A percentile compares a stretch with the other conserved stretches of the same genome.
phyloP scores from a whole-genome alignment of 2,329 filamentous ascomycete genomes.

The Alternaria angustiovoidea region DNA sequence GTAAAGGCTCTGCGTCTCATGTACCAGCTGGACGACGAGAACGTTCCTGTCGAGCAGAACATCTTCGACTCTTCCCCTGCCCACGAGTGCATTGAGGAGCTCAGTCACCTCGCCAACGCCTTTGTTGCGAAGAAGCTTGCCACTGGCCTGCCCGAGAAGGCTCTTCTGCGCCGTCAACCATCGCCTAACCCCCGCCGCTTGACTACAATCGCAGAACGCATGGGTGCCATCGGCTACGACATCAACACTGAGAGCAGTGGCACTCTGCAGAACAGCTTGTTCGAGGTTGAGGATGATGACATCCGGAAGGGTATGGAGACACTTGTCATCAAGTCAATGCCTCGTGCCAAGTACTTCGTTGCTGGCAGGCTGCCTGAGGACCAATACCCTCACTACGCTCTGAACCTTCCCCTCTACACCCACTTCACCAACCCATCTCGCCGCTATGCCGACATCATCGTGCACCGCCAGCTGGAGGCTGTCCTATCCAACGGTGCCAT shows the following conservation, averaged over 20 bases:
- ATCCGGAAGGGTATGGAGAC: slow-evolving; percentile 98
- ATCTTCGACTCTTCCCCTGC: slow-evolving; percentile 91
- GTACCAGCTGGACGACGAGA: slow-evolving; percentile 96
- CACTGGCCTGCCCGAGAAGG: slow-evolving; percentile 85
- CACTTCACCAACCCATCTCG: slow-evolving; percentile 97
- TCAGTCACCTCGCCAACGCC: slow-evolving; percentile 91
- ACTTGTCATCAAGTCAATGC: slow-evolving; percentile 92
- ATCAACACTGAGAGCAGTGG: slow-evolving; percentile 91
- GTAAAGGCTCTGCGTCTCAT: slow-evolving; percentile 88
- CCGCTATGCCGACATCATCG: slow-evolving; percentile 92
- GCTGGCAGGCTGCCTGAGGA: slow-evolving; percentile 79
- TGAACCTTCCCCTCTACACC: slow-evolving; percentile 94
- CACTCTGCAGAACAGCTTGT: slow-evolving; percentile 90
- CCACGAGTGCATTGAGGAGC: slow-evolving; percentile 92
- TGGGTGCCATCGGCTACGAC: slow-evolving; percentile 89
- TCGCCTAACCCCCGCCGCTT: slow-evolving; percentile 87
- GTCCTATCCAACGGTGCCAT: slow-evolving; percentile 81
- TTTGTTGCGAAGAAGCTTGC: slow-evolving; percentile 87
- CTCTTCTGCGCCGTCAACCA: slow-evolving; percentile 85
- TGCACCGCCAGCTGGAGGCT: slow-evolving; percentile 92
- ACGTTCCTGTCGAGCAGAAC: slow-evolving; percentile 94
- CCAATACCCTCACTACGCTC: slow-evolving; percentile 84
- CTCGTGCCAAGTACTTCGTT: slow-evolving; percentile 93
- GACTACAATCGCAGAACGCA: slow-evolving; percentile 89
- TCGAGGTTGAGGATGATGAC: slow-evolving; percentile 87